Base-by-base conservation (phyloP, 257 asterid genomes). In the Solanum sparsipilum region DNA sequence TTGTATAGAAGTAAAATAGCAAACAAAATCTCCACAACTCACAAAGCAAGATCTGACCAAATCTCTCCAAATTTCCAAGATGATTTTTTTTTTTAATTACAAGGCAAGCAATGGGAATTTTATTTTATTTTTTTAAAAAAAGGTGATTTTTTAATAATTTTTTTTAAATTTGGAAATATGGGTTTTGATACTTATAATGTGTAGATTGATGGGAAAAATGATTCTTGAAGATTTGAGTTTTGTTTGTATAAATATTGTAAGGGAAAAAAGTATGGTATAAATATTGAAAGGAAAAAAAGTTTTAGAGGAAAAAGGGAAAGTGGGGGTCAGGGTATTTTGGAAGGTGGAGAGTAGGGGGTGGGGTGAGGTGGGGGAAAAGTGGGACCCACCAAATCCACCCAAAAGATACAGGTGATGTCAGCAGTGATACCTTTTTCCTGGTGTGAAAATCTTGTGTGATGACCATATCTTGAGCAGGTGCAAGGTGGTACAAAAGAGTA, bases 1-100 rank as follows among this genome's bases (percentile, higher is more conserved):
- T 94, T 90, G 96, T 92, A 94, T 89, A 92, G 41, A 81, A 81
- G 85, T 81, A 81, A 81, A 44, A 81, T 46, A 81, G 91, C 58
- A 18, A 86, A 72, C 39, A 94, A 95, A 93, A 90, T 93, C 94
- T 81, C 38, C 94, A 92, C 94, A 93, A 87, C 91, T 91, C 93
- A 94, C 90, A 93, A 94, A 93, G 94, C 97, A 94, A 96, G 97
- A 94, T 95, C 98, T 93, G 95, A 91, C 93, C 95, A 93, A 93
- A 93, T 91, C 91, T 92, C 86, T 84, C 91, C 86, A 88, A 90
- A 89, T 63, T 90, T 87, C 90, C 92, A 93, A 93, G 89, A 85
- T 91, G 93, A 89, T 87, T 87, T 68, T 27, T 67, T 4, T 4
- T 46, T 52, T 6, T 90, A 93, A 93, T 95, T 63, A 32, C 92